phyloP scores from a whole-genome alignment of 176 grass and related monocot genomes.

The Carex pumila region DNA sequence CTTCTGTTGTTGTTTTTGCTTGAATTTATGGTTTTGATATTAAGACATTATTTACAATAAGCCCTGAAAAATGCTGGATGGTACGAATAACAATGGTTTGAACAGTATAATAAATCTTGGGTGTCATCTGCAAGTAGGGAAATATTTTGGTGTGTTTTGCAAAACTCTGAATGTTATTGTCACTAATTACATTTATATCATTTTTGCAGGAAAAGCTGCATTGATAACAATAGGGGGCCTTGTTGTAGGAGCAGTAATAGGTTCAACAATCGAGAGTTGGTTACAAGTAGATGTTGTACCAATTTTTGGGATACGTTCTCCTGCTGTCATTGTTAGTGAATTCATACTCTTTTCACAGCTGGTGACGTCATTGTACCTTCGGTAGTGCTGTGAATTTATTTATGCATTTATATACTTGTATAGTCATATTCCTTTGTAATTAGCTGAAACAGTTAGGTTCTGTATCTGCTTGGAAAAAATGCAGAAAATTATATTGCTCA shows the following conservation, averaged over 20 bases:
- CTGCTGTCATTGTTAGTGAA: conserved; percentile 77
- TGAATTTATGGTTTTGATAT: conserved; percentile 16
- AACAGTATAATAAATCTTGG: conserved; percentile 25
- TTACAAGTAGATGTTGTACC: conserved; percentile 92
- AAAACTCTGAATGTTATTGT: conserved; percentile 11
- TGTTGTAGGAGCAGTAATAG: conserved; percentile 54
- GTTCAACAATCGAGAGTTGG: conserved; percentile 75
- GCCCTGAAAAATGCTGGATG: background rate
- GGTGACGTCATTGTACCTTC: conserved; percentile 70
- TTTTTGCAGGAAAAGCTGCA: conserved; percentile 78
- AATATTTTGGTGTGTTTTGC: background rate
- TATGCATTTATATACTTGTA: background rate
- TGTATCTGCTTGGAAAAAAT: background rate
- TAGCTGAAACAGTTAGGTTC: conserved; percentile 28
- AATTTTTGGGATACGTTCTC: conserved; percentile 81
- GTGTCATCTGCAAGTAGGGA: conserved; percentile 11
- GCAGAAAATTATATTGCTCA: background rate
- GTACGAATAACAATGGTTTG: background rate
- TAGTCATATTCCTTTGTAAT: conserved; percentile 42
- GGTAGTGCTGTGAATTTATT: conserved; percentile 26
- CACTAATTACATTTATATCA: conserved; percentile 22
- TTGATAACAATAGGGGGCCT: conserved; percentile 71
- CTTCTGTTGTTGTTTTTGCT: background rate
- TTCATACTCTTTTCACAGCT: conserved; percentile 92
- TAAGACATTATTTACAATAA: conserved; percentile 6